Conservation (phyloP, 495 filamentous ascomycete species). For the Terfezia claveryi region DNA sequence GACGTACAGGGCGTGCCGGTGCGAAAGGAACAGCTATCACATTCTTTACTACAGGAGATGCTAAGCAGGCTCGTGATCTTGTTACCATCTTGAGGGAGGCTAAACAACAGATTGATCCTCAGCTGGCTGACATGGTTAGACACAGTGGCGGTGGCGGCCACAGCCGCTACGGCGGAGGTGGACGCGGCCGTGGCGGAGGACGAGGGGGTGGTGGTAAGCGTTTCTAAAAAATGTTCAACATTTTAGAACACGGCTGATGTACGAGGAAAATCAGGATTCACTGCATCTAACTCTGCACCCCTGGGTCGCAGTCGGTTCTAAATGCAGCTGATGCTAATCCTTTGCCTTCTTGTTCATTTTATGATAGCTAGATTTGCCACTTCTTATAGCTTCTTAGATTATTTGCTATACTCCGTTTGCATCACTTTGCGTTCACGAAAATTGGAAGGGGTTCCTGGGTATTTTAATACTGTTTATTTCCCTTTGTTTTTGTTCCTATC, state of each 20-base stretch:
- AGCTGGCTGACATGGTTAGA: conserved; percentile 85
- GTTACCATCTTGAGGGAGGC: conserved; percentile 79
- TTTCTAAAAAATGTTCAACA: conserved; percentile 4
- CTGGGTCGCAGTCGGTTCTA: conserved; percentile 32
- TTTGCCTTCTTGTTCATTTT: not conserved
- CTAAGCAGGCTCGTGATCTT: conserved; percentile 92
- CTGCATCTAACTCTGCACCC: conserved; percentile 41
- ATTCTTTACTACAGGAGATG: conserved; percentile 97
- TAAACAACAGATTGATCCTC: conserved; percentile 95
- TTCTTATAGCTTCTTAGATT: not conserved
- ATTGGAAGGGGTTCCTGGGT: not conserved
- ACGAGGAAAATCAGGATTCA: conserved; percentile 23
- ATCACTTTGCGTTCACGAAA: not conserved
- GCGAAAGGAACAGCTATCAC: conserved; percentile 84
- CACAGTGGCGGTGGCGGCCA: conserved; percentile 73
- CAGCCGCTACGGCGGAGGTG: conserved; percentile 42
- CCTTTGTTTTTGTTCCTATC: too few relatives aligned
- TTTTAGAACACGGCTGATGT: not conserved
- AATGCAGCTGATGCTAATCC: not conserved
- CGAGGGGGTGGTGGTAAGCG: conserved; percentile 34
- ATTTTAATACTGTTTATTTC: not conserved
- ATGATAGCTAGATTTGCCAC: not conserved
- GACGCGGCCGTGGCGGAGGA: conserved; percentile 42
- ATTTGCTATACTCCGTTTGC: not conserved
- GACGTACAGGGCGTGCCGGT: conserved; percentile 88